These are phyloP conservation scores for Botrytis galanthina DNA, from an alignment of 2,329 filamentous ascomycete species.

Conservation along the genomic window DNA sequence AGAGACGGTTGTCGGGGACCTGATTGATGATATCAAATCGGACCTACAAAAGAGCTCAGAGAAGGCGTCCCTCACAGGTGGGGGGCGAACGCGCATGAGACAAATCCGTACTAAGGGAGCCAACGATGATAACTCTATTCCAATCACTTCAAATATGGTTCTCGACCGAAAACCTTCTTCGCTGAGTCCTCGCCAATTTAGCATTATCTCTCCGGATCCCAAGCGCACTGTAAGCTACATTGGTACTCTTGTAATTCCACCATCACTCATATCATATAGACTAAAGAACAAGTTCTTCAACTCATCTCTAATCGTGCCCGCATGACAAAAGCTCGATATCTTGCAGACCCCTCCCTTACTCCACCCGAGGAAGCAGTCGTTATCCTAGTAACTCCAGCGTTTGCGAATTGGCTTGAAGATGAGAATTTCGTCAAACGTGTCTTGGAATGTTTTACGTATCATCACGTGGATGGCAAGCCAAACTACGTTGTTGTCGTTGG, in stretches of 20 bases:
- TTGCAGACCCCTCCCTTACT: not conserved
- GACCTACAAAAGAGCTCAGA: not conserved
- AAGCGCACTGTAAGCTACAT: slow-evolving; percentile 13
- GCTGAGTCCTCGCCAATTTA: slow-evolving; percentile 17
- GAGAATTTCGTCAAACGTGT: slow-evolving; percentile 33
- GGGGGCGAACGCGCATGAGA: not conserved
- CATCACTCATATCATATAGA: slow-evolving; percentile 16
- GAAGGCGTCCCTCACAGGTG: not conserved
- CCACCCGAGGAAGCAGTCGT: slow-evolving; percentile 30
- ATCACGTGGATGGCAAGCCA: not conserved
- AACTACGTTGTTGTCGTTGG: slow-evolving; percentile 44
- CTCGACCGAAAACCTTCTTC: not conserved
- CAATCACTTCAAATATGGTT: not conserved
- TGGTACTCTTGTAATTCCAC: not conserved
- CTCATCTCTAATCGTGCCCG: not conserved
- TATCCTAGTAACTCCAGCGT: slow-evolving; percentile 38
- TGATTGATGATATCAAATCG: not conserved
- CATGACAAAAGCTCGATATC: slow-evolving; percentile 6
- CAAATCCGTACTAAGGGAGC: not conserved
- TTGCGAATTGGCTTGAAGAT: slow-evolving; percentile 36
- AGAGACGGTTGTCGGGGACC: not conserved
- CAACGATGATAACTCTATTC: not conserved
- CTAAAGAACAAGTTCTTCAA: slow-evolving; percentile 6
- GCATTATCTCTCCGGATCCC: slow-evolving; percentile 17
- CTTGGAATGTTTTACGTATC: slow-evolving; percentile 25